Evolutionary conservation across 257 asterid genomes (phyloP).

Genomic region (Cinchona pubescens): DNA sequence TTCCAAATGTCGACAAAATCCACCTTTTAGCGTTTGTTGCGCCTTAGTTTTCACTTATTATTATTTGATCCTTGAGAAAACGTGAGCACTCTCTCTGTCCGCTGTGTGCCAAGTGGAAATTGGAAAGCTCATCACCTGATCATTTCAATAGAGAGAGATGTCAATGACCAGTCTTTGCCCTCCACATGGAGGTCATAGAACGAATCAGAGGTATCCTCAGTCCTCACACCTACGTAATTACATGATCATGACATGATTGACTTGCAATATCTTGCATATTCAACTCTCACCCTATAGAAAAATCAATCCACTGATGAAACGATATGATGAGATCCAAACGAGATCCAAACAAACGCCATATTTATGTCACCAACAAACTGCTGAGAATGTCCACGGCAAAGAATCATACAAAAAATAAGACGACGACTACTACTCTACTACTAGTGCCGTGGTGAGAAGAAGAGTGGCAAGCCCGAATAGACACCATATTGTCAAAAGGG

Average conservation of each 20-base stretch:
- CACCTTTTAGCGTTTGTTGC: neutral
- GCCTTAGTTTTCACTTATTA: neutral
- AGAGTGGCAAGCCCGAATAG: neutral
- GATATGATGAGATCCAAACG: neutral
- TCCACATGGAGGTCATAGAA: conserved; percentile 23
- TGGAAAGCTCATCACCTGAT: neutral
- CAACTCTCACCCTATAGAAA: neutral
- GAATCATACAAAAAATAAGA: neutral
- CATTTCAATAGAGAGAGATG: conserved; percentile 2
- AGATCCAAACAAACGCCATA: conserved; percentile 1
- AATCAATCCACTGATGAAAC: neutral
- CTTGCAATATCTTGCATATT: neutral
- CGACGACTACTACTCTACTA: neutral
- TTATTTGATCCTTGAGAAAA: neutral
- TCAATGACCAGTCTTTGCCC: conserved; percentile 5
- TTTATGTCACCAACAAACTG: neutral
- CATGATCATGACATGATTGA: conserved; percentile 11
- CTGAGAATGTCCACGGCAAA: neutral
- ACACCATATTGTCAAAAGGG: neutral
- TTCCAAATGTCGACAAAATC: conserved; percentile 16
- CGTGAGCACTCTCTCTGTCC: neutral
- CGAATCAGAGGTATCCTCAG: neutral
- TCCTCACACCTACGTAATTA: neutral
- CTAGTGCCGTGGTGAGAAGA: neutral
- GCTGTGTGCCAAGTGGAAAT: conserved; percentile 14